Percentiles rank a stretch among this genome's conserved stretches.
Evolutionary conservation across 257 asterid species (phyloP).

Genomic region (Eucommia ulmoides): DNA sequence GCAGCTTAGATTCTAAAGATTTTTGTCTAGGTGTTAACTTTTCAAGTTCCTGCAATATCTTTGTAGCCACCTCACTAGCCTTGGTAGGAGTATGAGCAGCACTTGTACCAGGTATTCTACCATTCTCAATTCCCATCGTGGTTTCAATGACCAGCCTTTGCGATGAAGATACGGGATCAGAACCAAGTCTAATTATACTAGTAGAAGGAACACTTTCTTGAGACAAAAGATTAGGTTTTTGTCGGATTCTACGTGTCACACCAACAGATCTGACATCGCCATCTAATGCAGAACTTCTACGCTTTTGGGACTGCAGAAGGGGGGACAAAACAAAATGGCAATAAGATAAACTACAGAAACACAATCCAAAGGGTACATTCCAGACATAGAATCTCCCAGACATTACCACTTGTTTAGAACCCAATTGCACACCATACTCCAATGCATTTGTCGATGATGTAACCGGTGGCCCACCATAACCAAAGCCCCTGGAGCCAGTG

Average conservation of each 20-base stretch:
- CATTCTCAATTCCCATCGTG: slow-evolving; percentile 25
- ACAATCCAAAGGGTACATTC: background rate
- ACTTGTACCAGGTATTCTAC: slow-evolving; percentile 37
- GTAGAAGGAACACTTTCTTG: slow-evolving; percentile 20
- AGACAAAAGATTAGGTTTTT: slow-evolving; percentile 44
- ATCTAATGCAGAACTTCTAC: slow-evolving; percentile 66
- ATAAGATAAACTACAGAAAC: background rate
- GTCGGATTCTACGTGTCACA: slow-evolving; percentile 71
- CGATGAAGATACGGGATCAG: slow-evolving; percentile 23
- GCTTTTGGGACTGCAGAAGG: slow-evolving; percentile 53
- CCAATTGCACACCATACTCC: slow-evolving; percentile 27
- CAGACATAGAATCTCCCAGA: slow-evolving; percentile 3
- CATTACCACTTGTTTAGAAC: slow-evolving; percentile 35
- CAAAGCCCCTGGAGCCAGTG: slow-evolving; percentile 23
- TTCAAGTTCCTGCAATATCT: slow-evolving; percentile 75
- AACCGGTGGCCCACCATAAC: slow-evolving; percentile 31
- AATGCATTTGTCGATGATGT: slow-evolving; percentile 20
- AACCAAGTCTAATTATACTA: slow-evolving; percentile 26
- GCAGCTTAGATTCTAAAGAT: slow-evolving; percentile 41
- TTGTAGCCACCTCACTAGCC: slow-evolving; percentile 72
- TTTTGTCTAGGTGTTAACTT: slow-evolving; percentile 59
- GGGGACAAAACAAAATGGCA: slow-evolving; percentile 3
- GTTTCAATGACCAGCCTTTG: slow-evolving; percentile 24
- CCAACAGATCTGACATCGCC: slow-evolving; percentile 70
- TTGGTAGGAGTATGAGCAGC: slow-evolving; percentile 43